Evolutionary conservation across 768 basidiomycete species (phyloP).

Genomic region (Tricholoma flavovirens): DNA sequence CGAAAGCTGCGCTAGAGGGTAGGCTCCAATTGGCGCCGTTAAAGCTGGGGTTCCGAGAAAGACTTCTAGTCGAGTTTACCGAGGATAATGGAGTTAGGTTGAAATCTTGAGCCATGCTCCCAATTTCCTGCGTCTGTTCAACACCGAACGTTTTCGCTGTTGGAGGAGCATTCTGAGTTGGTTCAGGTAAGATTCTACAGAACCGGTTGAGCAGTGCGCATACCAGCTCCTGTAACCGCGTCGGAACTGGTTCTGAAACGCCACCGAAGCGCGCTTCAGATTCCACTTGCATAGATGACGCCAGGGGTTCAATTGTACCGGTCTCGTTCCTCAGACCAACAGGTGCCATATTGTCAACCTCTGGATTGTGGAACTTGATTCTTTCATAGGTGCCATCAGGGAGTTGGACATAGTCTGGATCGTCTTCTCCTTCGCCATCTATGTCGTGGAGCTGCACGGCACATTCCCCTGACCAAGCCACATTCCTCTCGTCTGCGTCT

Average conservation of each 20-base stretch:
- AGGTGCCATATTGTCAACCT: constrained; percentile 32
- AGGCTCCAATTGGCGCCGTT: constrained; percentile 3
- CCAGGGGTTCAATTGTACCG: constrained; percentile 46
- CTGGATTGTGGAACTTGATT: constrained; percentile 14
- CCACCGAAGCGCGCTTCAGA: constrained; percentile 47
- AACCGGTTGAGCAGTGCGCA: constrained; percentile 10
- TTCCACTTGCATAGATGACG: constrained; percentile 24
- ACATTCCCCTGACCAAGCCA: constrained; percentile 60
- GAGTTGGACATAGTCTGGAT: constrained; percentile 36
- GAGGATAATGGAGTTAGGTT: constrained; percentile 5
- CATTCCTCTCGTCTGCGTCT: constrained; percentile 56
- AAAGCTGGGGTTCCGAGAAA: constrained; percentile 6
- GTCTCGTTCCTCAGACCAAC: constrained; percentile 53
- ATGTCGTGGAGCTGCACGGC: constrained; percentile 42
- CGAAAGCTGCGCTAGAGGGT: neutral
- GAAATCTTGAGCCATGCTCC: constrained; percentile 9
- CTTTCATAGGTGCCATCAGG: constrained; percentile 31
- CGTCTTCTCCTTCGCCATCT: constrained; percentile 60
- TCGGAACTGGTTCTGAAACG: constrained; percentile 43
- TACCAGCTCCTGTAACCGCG: constrained; percentile 53
- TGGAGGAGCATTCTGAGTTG: constrained; percentile 8
- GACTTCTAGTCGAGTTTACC: constrained; percentile 1
- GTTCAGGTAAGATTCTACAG: neutral
- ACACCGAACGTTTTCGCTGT: constrained; percentile 19
- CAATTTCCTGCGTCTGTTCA: constrained; percentile 41